Conservation (phyloP, 176 grass and related monocot species). For the Typha latifolia region DNA sequence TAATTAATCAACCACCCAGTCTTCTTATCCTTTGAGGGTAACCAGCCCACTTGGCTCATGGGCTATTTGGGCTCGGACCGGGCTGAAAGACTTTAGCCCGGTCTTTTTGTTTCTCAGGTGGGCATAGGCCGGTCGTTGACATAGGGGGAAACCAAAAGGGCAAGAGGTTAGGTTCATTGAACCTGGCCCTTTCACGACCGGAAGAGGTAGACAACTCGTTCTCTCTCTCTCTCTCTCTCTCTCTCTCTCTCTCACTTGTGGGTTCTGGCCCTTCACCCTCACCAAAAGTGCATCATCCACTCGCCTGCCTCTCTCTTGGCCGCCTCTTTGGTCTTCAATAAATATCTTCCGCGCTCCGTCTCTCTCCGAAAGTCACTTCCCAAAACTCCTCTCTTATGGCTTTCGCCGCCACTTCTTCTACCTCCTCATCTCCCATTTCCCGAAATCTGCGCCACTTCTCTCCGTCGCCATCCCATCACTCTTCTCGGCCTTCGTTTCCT, state of each 20-base stretch:
- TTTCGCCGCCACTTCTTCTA: slow-evolving; percentile 7
- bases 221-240: not conserved
- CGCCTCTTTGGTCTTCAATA: not conserved
- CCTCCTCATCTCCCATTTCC: slow-evolving; percentile 3
- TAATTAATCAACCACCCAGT: too few relatives aligned
- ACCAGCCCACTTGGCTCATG: too few relatives aligned
- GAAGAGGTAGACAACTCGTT: slow-evolving; percentile 8
- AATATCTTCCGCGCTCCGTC: not conserved
- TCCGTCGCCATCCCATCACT: not conserved
- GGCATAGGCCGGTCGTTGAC: too few relatives aligned
- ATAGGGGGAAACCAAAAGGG: not conserved
- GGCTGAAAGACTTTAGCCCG: too few relatives aligned
- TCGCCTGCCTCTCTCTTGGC: not conserved
- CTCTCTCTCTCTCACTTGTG: not conserved
- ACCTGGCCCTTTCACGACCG: slow-evolving; percentile 38
- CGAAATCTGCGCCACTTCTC: slow-evolving; percentile 1
- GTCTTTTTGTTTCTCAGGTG: too few relatives aligned
- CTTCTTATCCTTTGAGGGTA: too few relatives aligned
- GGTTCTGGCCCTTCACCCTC: not conserved
- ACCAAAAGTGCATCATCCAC: not conserved
- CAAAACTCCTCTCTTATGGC: slow-evolving; percentile 21
- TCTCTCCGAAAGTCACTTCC: slow-evolving; percentile 11
- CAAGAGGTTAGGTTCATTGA: slow-evolving; percentile 44
- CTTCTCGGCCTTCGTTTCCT: slow-evolving; percentile 1
- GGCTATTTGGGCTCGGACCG: too few relatives aligned